Evolutionary conservation across 78 protist species (phyloP).

Genomic region (Tieghemostelium lacteum): DNA sequence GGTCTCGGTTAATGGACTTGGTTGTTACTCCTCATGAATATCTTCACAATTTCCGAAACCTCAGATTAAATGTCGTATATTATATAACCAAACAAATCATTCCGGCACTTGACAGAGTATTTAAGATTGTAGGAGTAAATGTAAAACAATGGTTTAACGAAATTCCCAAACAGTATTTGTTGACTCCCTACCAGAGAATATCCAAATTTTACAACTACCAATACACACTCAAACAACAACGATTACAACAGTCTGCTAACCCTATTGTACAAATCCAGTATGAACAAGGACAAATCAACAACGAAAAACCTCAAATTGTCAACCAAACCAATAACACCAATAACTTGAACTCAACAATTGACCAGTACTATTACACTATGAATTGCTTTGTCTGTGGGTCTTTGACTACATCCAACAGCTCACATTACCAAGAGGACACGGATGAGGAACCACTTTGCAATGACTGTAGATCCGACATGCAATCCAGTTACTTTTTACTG

Average conservation of each 20-base stretch:
- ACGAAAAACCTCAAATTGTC: slow-evolving; percentile 9
- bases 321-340: neutral
- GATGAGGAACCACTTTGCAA: slow-evolving; percentile 33
- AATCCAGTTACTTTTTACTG: slow-evolving; percentile 18
- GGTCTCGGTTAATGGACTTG: slow-evolving; percentile 81
- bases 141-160: slow-evolving; percentile 60
- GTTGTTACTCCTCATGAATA: slow-evolving; percentile 81
- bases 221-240: neutral
- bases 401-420: neutral
- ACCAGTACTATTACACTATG: slow-evolving; percentile 43
- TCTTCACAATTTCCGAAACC: neutral
- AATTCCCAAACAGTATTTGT: slow-evolving; percentile 36
- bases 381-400: slow-evolving; percentile 69
- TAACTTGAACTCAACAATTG: slow-evolving; percentile 48
- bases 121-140: slow-evolving; percentile 86
- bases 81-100: slow-evolving; percentile 92
- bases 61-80: slow-evolving; percentile 62
- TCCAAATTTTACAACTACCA: slow-evolving; percentile 3
- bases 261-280: slow-evolving; percentile 8
- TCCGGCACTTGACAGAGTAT: slow-evolving; percentile 89
- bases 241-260: neutral
- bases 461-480: slow-evolving; percentile 12
- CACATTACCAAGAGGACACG: neutral
- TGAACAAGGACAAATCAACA: slow-evolving; percentile 17
- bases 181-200: slow-evolving; percentile 39